Percentiles rank a stretch among this genome's conserved stretches.
These are phyloP conservation scores for Fagopyrum homotropicum DNA, from an alignment of 148 eudicot genomes.

Conservation along the genomic window DNA sequence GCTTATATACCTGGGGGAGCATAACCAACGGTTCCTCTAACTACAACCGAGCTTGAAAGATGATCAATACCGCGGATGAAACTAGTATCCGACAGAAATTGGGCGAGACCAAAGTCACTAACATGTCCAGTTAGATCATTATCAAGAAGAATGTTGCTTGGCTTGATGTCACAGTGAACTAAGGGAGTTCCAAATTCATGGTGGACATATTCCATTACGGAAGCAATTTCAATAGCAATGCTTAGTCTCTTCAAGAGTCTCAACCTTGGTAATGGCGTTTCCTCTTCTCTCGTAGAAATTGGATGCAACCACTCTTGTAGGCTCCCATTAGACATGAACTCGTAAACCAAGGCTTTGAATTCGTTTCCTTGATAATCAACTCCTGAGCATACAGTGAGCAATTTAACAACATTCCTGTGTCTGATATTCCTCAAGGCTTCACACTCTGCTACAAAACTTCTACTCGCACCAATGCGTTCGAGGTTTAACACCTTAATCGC, in stretches of 20 bases:
- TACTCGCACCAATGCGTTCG: no score
- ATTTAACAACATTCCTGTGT: no score
- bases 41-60: constrained; percentile 16
- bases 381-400: no score
- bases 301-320: neutral
- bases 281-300: neutral
- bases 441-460: no score
- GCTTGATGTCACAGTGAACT: constrained; percentile 17
- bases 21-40: constrained; percentile 26
- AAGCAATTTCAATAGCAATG: constrained; percentile 21
- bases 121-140: no score
- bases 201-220: constrained; percentile 20
- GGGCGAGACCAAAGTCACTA: no score
- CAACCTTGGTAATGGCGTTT: neutral
- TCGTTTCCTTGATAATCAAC: no score
- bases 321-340: neutral
- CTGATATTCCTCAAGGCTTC: no score
- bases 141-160: no score
- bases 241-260: neutral
- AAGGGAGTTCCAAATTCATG: constrained; percentile 16
- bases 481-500: constrained; percentile 10
- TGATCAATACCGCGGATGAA: neutral
- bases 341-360: no score
- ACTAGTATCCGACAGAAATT: no score
- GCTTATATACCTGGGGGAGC: constrained; percentile 18